A percentile compares a stretch with the other conserved stretches of the same genome.
These are phyloP conservation scores for Buxus sempervirens DNA, from an alignment of 164 flowering plant species.

Conservation along the genomic window DNA sequence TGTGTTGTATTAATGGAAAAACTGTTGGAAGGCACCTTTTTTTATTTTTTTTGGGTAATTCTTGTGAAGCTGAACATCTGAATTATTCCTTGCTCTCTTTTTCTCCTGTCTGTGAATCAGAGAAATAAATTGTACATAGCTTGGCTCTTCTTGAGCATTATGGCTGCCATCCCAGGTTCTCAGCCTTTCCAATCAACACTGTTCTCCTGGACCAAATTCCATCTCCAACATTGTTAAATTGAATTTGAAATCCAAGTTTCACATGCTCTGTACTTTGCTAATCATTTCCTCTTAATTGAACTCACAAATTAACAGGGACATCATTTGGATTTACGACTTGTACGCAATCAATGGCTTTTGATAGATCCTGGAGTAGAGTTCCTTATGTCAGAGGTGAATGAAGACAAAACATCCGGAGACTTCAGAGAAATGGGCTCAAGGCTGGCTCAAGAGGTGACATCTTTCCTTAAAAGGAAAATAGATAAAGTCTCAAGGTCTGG, in stretches of 20 bases:
- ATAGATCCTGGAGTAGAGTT: constrained; percentile 88
- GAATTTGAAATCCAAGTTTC: not conserved
- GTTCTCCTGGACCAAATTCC: not conserved
- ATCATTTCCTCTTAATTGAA: constrained; percentile 9
- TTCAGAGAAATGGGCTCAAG: constrained; percentile 90
- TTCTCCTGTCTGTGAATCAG: not conserved
- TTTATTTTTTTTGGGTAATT: no score
- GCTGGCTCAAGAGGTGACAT: constrained; percentile 81
- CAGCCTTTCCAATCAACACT: not conserved
- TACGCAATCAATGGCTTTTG: constrained; percentile 96
- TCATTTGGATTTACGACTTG: constrained; percentile 96
- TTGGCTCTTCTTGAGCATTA: not conserved
- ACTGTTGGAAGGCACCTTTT: no score
- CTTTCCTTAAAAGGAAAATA: constrained; percentile 84
- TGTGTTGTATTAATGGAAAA: no score
- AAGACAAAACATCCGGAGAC: constrained; percentile 89
- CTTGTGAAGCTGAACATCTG: no score
- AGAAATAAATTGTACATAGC: not conserved
- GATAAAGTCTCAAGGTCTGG: constrained; percentile 77
- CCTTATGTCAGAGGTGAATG: constrained; percentile 92
- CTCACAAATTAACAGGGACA: constrained; percentile 63
- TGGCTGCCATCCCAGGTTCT: not conserved
- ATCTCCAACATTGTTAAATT: not conserved
- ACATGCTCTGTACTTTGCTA: not conserved
- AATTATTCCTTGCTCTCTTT: not conserved